A percentile compares a stretch with the other conserved stretches of the same genome.
Evolutionary conservation across 495 filamentous ascomycete genomes (phyloP).

Genomic region (Xylaria sp.): DNA sequence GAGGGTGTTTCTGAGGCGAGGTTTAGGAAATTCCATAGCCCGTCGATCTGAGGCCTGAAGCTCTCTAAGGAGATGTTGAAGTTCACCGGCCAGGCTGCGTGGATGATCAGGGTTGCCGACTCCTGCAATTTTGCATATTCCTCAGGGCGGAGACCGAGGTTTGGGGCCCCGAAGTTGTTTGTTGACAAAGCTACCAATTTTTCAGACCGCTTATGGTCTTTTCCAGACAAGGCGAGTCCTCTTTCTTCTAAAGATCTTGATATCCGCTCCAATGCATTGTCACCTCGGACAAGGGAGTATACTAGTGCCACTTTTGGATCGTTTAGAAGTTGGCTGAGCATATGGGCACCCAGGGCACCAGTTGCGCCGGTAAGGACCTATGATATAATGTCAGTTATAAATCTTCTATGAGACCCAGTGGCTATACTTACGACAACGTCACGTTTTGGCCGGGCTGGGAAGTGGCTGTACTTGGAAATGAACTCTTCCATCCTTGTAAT

Average conservation of each 20-base stretch:
- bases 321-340: conserved; percentile 55
- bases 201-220: conserved; percentile 29
- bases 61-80: conserved; percentile 67
- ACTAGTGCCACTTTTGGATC: conserved; percentile 52
- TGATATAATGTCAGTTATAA: conserved; percentile 29
- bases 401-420: conserved; percentile 35
- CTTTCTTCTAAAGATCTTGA: conserved; percentile 46
- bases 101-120: conserved; percentile 59
- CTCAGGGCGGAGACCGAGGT: conserved; percentile 51
- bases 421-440: conserved; percentile 21
- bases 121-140: conserved; percentile 47
- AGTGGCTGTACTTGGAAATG: conserved; percentile 59
- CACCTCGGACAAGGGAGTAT: conserved; percentile 61
- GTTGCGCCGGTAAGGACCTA: conserved; percentile 67
- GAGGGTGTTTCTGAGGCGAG: conserved; percentile 56
- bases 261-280: conserved; percentile 41
- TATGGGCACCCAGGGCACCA: conserved; percentile 64
- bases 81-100: conserved; percentile 77
- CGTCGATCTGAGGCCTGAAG: conserved; percentile 63
- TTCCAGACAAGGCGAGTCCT: conserved; percentile 38
- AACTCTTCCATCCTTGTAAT: conserved; percentile 50
- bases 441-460: conserved; percentile 44
- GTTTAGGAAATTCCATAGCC: conserved; percentile 61
- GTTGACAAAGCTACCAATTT: conserved; percentile 37
- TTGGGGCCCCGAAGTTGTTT: conserved; percentile 46